Base-by-base conservation (phyloP, 352 stramenopile genomes). In the Pythium aquatile region DNA sequence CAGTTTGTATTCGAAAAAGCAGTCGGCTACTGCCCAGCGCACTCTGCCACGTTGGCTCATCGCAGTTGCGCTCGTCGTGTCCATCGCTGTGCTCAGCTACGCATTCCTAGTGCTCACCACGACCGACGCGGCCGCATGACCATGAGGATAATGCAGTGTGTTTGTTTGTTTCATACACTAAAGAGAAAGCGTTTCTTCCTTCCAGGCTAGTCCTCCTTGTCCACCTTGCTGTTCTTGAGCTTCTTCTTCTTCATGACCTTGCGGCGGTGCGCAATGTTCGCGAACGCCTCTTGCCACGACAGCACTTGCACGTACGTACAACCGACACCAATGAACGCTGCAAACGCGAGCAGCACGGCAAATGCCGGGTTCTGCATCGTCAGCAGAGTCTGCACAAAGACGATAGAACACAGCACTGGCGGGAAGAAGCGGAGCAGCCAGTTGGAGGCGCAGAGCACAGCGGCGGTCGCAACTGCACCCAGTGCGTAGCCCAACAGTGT, bases 271-370 rank as follows among this genome's bases (percentile, higher is more conserved):
- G 63, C 70, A 14, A 87, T 35, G 59, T 79, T 72, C 16, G 79
- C 74, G n/a, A 77, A 80, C 47, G 81, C 76, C n/a, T 83, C 66
- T 20, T 81, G 59, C 64, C 82, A 78, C 33, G 80, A 85, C 7
- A 68, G 52, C 40, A 86, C 61, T 54, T 90, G 82, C 32, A 86
- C 68, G 57, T 81, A 86, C 16, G 80, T 88, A 49, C 80, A 91
- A 28, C 68, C 74, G 14, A 77, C 64, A 37, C 82, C 82, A 3
- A 75, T 77, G 44, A 74, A n/a, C 24, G 49, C 64, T 9, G 78
- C 70, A 30, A 87, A 56, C n/a, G 64, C 64, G 24, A 88, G 63
- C n/a, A 84, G 58, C 1, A 69, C 29, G 3, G 49, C 58, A 26
- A 67, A 71, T 17, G 68, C 39, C 10, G 73, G 7, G 47, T 73